Evolutionary conservation across 2,329 filamentous ascomycete species (phyloP).

Genomic region (Diaporthe velutina): DNA sequence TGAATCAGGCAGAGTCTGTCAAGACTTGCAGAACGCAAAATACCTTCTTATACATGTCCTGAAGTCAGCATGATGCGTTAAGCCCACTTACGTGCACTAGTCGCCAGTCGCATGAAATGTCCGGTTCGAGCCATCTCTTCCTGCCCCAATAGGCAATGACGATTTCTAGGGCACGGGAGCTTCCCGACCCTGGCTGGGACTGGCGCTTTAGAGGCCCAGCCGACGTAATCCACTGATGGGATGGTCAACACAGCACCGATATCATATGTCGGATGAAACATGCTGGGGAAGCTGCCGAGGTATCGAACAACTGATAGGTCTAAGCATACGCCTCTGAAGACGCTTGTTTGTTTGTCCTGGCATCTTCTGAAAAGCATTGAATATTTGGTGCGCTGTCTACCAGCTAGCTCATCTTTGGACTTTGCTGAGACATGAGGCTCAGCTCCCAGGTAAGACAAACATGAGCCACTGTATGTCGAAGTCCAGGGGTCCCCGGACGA

Average conservation of each 20-base stretch:
- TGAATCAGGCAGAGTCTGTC: background rate
- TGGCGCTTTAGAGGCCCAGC: background rate
- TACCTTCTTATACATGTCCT: background rate
- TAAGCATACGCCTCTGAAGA: background rate
- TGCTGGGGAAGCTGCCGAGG: constrained; percentile 5
- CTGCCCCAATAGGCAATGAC: constrained; percentile 1
- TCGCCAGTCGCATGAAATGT: constrained; percentile 21
- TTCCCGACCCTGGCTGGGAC: background rate
- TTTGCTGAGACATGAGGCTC: background rate
- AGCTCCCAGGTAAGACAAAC: background rate
- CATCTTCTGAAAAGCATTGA: background rate
- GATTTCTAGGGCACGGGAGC: constrained; percentile 2
- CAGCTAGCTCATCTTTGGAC: background rate
- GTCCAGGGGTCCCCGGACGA: background rate
- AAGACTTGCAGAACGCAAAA: background rate
- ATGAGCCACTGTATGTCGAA: background rate
- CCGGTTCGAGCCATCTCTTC: background rate
- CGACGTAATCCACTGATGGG: constrained; percentile 14
- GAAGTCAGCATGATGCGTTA: background rate
- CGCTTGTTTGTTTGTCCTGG: background rate
- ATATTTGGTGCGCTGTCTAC: background rate
- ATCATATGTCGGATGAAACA: constrained; percentile 1
- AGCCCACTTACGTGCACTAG: background rate
- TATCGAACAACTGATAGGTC: background rate
- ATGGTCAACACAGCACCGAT: background rate